phyloP scores from a whole-genome alignment of 2,329 filamentous ascomycete genomes.

The Aspergillus uvarum region DNA sequence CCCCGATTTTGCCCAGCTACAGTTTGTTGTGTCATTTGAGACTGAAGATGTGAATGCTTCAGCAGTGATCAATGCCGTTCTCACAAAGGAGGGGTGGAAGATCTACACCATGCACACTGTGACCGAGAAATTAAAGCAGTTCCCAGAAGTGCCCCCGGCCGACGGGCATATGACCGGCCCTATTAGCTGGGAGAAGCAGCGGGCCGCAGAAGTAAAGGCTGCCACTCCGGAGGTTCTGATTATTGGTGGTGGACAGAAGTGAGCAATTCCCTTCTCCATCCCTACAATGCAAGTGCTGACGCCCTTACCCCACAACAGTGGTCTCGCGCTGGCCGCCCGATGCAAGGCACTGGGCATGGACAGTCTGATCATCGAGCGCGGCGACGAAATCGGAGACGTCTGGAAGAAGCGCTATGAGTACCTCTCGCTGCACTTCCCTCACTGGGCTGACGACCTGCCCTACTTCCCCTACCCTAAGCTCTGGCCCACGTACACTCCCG shows the following conservation, averaged over 20 bases:
- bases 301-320: conserved; percentile 11
- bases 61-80: conserved; percentile 33
- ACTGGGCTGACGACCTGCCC: conserved; percentile 32
- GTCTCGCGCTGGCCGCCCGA: conserved; percentile 28
- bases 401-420: conserved; percentile 36
- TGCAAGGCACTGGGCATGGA: conserved; percentile 27
- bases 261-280: not conserved
- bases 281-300: too few relatives aligned
- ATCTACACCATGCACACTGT: conserved; percentile 39
- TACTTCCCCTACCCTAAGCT: conserved; percentile 34
- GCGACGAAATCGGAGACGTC: conserved; percentile 28
- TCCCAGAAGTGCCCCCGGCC: conserved; percentile 28
- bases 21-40: conserved; percentile 34
- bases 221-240: conserved; percentile 27
- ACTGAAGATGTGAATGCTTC: conserved; percentile 30
- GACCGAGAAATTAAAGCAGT: conserved; percentile 32
- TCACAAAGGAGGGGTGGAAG: conserved; percentile 35
- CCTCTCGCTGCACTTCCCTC: conserved; percentile 33
- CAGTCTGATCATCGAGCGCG: conserved; percentile 31
- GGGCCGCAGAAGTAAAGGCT: conserved; percentile 25
- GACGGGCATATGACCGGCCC: conserved; percentile 38
- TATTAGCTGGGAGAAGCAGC: conserved; percentile 34
- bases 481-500: conserved; percentile 36
- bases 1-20: conserved; percentile 30
- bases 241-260: conserved; percentile 26